Evolutionary conservation across 2,329 filamentous ascomycete species (phyloP), one percentile per base, ranked within the genome.

Genomic region (Phialophora macrospora): DNA sequence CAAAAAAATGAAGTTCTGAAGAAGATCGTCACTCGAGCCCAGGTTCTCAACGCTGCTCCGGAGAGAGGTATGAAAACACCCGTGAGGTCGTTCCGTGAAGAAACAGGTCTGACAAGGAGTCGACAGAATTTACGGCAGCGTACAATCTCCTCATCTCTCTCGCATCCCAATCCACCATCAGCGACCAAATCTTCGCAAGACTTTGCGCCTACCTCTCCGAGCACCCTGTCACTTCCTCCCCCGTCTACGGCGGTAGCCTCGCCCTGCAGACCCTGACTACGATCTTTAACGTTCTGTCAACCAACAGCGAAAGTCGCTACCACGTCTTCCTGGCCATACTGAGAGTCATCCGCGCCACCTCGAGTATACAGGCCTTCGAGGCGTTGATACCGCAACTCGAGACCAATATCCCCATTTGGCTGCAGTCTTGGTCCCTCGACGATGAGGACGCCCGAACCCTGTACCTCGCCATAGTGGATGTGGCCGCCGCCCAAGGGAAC

Each of bases 91-190:
- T 59, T 52, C 66, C 66, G 17, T 17, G 8, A 6, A 44, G 17
- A 20, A 4, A 44, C 3, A 44, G 1, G 20, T n/a, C 38, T 44
- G 20, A 24, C 48, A 14, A 5, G 22, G 20, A 66, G 38, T 44
- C 38, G 3, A 71, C 75, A 88, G 94, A 98, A 80, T 95, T 97
- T 78, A 93, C 92, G 67, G 90, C 94, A 66, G 92, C 94, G 68
- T 97, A 97, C 83, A 98, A 99, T 82, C 90, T 98, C 73, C 89
- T 99, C 78, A 89, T 98, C 76, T 92, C 97, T 83, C 89, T 99
- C 67, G 88, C 96, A 72, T 85, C 92, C 74, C 92, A 96, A 81
- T 92, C 93, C 66, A 87, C 90, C 74, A 91, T 93, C 73, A 87
- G 90, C 72, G 90, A 92, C 79, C 91, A 90, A 80, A 90, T 95